These are phyloP conservation scores for Fusarium anguioides DNA, from an alignment of 2,329 filamentous ascomycete species.

Conservation along the genomic window DNA sequence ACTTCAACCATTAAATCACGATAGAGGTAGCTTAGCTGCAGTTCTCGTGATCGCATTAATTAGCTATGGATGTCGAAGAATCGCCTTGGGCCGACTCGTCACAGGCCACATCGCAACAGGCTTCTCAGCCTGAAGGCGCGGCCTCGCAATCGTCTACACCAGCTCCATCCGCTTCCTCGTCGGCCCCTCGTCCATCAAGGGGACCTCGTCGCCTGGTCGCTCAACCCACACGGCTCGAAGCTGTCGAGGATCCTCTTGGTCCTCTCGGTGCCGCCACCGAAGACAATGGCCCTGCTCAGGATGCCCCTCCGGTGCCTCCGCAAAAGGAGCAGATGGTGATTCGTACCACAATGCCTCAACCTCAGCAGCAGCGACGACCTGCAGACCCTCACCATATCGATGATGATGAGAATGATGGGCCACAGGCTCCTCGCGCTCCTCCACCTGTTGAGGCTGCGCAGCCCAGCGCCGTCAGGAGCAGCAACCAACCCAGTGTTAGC, in stretches of 20 bases:
- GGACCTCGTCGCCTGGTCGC: slow-evolving; percentile 74
- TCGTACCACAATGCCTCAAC: slow-evolving; percentile 65
- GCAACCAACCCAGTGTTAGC: slow-evolving; percentile 81
- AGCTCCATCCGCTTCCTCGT: slow-evolving; percentile 46
- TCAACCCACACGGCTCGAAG: slow-evolving; percentile 81
- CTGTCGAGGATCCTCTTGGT: slow-evolving; percentile 80
- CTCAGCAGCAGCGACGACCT: slow-evolving; percentile 57
- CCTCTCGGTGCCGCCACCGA: slow-evolving; percentile 76
- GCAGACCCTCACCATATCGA: slow-evolving; percentile 74
- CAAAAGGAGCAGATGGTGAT: slow-evolving; percentile 74
- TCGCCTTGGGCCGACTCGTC: slow-evolving; percentile 65
- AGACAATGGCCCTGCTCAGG: slow-evolving; percentile 51
- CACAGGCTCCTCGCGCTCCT: slow-evolving; percentile 69
- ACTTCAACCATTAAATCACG: slow-evolving; percentile 13
- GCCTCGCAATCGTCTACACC: slow-evolving; percentile 47
- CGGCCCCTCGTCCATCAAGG: slow-evolving; percentile 57
- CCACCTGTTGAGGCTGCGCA: slow-evolving; percentile 70
- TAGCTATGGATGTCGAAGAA: slow-evolving; percentile 62
- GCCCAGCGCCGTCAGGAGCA: slow-evolving; percentile 62
- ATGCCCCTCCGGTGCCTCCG: slow-evolving; percentile 75
- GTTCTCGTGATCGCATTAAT: slow-evolving; percentile 8
- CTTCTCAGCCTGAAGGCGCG: slow-evolving; percentile 46
- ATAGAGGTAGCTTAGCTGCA: slow-evolving; percentile 11
- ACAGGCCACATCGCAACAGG: slow-evolving; percentile 49
- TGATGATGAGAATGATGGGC: slow-evolving; percentile 72